phyloP scores from a whole-genome alignment of 352 stramenopile genomes.

The Globisporangium rhizosaccharum region DNA sequence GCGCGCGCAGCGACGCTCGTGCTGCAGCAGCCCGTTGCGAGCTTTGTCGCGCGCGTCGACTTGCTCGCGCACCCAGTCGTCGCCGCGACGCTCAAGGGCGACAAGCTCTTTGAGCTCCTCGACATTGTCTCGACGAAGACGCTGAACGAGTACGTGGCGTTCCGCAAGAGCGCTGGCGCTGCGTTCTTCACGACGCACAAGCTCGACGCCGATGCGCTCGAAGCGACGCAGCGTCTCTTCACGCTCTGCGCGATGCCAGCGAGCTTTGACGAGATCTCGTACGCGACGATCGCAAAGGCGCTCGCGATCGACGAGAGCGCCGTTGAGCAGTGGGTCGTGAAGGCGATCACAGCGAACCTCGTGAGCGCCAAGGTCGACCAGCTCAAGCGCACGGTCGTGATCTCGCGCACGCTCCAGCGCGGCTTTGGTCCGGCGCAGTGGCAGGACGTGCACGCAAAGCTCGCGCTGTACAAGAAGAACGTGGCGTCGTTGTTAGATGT shows the following conservation, averaged over 20 bases:
- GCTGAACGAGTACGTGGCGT: conserved; percentile 84
- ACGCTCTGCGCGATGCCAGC: conserved; percentile 89
- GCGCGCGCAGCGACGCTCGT: conserved; percentile 80
- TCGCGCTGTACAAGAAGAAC: conserved; percentile 93
- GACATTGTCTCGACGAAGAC: conserved; percentile 92
- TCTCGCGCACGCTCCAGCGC: conserved; percentile 66
- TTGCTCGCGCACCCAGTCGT: conserved; percentile 81
- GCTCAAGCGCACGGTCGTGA: conserved; percentile 86
- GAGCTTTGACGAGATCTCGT: conserved; percentile 90
- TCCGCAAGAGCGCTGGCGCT: conserved; percentile 59
- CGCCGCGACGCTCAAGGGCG: conserved; percentile 54
- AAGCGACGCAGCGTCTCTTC: conserved; percentile 89
- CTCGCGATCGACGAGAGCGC: conserved; percentile 81
- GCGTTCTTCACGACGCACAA: conserved; percentile 59
- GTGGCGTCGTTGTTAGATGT: conserved; percentile 86
- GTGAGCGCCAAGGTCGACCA: conserved; percentile 95
- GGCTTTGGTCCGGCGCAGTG: conserved; percentile 88
- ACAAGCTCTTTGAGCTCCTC: conserved; percentile 81
- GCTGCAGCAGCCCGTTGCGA: conserved; percentile 86
- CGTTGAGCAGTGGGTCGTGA: conserved; percentile 94
- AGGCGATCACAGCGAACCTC: conserved; percentile 87
- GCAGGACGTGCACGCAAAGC: conserved; percentile 83
- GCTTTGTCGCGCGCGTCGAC: conserved; percentile 88
- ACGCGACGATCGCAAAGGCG: conserved; percentile 76
- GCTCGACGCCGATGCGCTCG: conserved; percentile 53